Percentiles rank a stretch among this genome's conserved stretches.
These are phyloP conservation scores for Penicillium angulare DNA, from an alignment of 495 filamentous ascomycete species.

Conservation along the genomic window DNA sequence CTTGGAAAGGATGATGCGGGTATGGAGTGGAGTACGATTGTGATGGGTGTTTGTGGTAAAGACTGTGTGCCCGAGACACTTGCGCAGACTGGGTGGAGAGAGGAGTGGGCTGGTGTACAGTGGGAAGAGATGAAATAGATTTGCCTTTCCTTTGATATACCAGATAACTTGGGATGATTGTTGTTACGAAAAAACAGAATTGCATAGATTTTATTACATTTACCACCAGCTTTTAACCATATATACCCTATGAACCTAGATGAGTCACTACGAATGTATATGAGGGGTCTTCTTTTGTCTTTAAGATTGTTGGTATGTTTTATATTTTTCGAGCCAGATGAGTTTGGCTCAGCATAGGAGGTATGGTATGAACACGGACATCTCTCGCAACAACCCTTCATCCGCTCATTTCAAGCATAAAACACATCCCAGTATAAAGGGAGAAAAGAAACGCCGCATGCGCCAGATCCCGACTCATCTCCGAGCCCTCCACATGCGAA, in stretches of 20 bases:
- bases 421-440: slow-evolving; percentile 26
- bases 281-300: not conserved
- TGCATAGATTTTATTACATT: not conserved
- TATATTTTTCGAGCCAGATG: slow-evolving; percentile 8
- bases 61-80: slow-evolving; percentile 63
- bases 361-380: slow-evolving; percentile 22
- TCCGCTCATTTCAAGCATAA: slow-evolving; percentile 19
- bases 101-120: slow-evolving; percentile 96
- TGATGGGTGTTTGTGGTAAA: slow-evolving; percentile 76
- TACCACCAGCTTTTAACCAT: not conserved
- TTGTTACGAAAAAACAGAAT: not conserved
- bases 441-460: slow-evolving; percentile 29
- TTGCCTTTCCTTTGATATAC: not conserved
- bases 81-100: slow-evolving; percentile 64
- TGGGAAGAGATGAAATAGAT: slow-evolving; percentile 74
- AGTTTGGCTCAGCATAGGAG: slow-evolving; percentile 4
- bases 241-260: not conserved
- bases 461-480: slow-evolving; percentile 35
- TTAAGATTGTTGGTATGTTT: slow-evolving; percentile 7
- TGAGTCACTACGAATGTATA: too few species aligned
- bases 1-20: slow-evolving; percentile 61
- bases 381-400: slow-evolving; percentile 11
- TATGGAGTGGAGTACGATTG: slow-evolving; percentile 98
- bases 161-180: not conserved
- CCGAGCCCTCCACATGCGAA: slow-evolving; percentile 32